Percentiles rank a stretch among this genome's conserved stretches.
Evolutionary conservation across 2,329 filamentous ascomycete species (phyloP).

Genomic region (Aspergillus fischeri): DNA sequence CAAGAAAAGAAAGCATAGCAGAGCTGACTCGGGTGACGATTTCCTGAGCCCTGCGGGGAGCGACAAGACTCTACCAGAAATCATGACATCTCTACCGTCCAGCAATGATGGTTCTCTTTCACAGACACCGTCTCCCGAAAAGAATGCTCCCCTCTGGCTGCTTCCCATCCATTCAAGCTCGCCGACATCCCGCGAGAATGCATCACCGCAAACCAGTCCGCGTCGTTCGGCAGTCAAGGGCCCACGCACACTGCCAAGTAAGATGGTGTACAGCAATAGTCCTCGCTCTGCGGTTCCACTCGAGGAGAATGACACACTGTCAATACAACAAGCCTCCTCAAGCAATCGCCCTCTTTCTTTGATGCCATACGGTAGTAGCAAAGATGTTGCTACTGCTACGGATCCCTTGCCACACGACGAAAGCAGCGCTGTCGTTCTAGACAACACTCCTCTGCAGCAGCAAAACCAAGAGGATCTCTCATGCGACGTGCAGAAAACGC

Average conservation of each 20-base stretch:
- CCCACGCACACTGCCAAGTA: constrained; percentile 28
- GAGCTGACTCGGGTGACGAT: constrained; percentile 11
- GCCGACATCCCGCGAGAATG: constrained; percentile 21
- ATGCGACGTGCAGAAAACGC: constrained; percentile 7
- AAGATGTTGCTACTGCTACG: not conserved
- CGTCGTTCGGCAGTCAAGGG: constrained; percentile 31
- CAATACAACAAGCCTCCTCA: constrained; percentile 7
- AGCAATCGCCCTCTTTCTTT: constrained; percentile 3
- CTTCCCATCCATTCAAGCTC: constrained; percentile 19
- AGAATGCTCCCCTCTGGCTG: constrained; percentile 23
- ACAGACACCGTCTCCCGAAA: constrained; percentile 29
- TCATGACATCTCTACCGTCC: constrained; percentile 23
- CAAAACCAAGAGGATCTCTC: constrained; percentile 1
- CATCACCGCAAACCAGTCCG: constrained; percentile 23
- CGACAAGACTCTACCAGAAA: constrained; percentile 20
- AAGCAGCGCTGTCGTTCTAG: not conserved
- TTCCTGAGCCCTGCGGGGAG: constrained; percentile 13
- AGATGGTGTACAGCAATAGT: constrained; percentile 17
- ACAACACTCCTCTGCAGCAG: not conserved
- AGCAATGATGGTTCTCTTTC: constrained; percentile 15
- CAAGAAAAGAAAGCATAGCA: constrained; percentile 22
- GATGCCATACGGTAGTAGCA: not conserved
- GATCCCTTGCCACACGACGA: constrained; percentile 2
- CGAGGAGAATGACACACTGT: constrained; percentile 9
- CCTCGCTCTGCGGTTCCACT: constrained; percentile 12